Percentiles rank a stretch among this genome's conserved stretches.
phyloP scores from a whole-genome alignment of 2,329 filamentous ascomycete species.

The Tetracladium maxilliforme region DNA sequence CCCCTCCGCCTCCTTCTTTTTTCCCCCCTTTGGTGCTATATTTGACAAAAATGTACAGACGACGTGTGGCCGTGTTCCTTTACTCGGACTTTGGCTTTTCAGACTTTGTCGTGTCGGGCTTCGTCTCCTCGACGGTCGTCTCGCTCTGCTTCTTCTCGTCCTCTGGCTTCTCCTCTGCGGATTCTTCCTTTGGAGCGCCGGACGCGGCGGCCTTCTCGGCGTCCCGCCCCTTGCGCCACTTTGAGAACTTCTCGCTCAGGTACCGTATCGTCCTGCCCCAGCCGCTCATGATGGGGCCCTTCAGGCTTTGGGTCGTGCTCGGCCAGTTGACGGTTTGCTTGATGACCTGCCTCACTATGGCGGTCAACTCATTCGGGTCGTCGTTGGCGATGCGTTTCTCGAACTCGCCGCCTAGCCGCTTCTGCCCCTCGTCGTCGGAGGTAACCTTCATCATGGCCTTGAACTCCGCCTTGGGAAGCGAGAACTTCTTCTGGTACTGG shows the following conservation, averaged over 20 bases:
- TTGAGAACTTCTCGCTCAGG: constrained; percentile 64
- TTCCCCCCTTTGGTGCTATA: too few species aligned
- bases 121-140: constrained; percentile 1
- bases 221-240: constrained; percentile 33
- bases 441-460: constrained; percentile 68
- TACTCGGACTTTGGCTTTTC: too few species aligned
- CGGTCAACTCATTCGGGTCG: constrained; percentile 48
- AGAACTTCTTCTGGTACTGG: constrained; percentile 82
- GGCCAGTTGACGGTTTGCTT: constrained; percentile 87
- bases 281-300: constrained; percentile 71
- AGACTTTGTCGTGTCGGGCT: neutral
- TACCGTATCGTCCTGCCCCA: constrained; percentile 58
- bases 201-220: too few species aligned
- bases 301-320: constrained; percentile 74
- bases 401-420: constrained; percentile 68
- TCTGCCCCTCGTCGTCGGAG: constrained; percentile 55
- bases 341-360: constrained; percentile 62
- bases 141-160: constrained; percentile 1
- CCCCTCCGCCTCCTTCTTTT: too few species aligned
- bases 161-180: constrained; percentile 2
- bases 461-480: constrained; percentile 74
- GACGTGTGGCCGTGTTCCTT: too few species aligned
- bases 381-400: constrained; percentile 71
- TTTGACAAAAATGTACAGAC: too few species aligned
- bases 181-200: constrained; percentile 11